Evolutionary conservation across 2,329 filamentous ascomycete species (phyloP), one percentile per base, ranked within the genome.

Genomic region (Colletotrichum godetiae): DNA sequence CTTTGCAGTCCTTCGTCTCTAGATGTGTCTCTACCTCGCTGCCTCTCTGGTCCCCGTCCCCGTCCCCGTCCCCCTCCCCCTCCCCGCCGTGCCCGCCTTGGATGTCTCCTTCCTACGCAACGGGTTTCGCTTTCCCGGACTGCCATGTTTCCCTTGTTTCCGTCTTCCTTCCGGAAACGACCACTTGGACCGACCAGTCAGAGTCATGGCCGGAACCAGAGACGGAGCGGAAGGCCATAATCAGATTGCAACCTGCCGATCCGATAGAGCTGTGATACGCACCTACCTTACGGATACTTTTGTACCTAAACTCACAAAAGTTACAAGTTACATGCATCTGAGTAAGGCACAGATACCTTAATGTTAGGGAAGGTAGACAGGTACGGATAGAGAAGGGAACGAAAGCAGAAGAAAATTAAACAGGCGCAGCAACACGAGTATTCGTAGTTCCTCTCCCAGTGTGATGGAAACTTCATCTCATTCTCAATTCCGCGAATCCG

Each of bases 121-220:
- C 29, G 22, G 31, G 19, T 52, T 53, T 63, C 42, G 46, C 46
- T 52, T 52, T 62, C 42, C 19, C 37, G 60, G 46, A 42, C 58
- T 24, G 24, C 57, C 12, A n/a, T 22, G 5, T 33, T 55, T 24
- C 29, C 33, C 35, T 22, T 37, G 31, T 10, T 33, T 37, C 58
- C 58, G 31, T 29, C 15, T 24, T 57, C 24, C 62, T 65, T 56
- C 62, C 52, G 37, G 52, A 52, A 65, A 65, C 11, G 52, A 27
- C 55, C 31, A 11, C 19, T 22, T 24, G 27, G 22, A 52, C 52
- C 52, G 62, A 37, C 15, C 52, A 37, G 61, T 29, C 22, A 10
- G 22, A 57, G 29, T 29, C 27, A 35, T n/a, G 27, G 22, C 59
- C 42, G 22, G 46, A 56, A 10, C 61, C 52, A 27, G 15, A 29